These are phyloP conservation scores for Kodamaea sp. DNA, from an alignment of 1,139 yeast genomes.

Conservation along the genomic window DNA sequence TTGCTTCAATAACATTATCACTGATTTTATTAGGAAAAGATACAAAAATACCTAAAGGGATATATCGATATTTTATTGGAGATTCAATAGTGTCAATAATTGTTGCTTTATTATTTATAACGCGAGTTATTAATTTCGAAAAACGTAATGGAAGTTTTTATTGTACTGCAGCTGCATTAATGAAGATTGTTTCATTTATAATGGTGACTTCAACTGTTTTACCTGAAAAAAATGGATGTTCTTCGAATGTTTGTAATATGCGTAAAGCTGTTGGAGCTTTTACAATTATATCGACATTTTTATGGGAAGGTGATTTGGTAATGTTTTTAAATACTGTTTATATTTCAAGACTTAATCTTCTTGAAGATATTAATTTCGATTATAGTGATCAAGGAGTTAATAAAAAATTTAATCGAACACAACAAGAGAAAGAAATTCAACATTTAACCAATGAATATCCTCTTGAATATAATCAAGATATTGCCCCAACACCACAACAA, in stretches of 20 bases:
- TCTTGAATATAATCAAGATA: background rate
- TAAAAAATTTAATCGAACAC: conserved; percentile 4
- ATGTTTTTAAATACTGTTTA: conserved; percentile 41
- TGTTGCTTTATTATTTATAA: conserved; percentile 34
- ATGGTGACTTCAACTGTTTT: conserved; percentile 27
- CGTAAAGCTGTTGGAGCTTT: conserved; percentile 39
- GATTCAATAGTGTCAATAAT: conserved; percentile 34
- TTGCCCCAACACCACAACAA: too few relatives aligned
- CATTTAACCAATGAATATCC: background rate
- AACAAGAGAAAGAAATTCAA: background rate
- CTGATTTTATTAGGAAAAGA: conserved; percentile 28
- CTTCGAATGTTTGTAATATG: conserved; percentile 25
- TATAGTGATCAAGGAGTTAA: conserved; percentile 23
- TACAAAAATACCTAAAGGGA: conserved; percentile 17
- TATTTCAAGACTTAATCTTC: conserved; percentile 37
- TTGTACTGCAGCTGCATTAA: conserved; percentile 32
- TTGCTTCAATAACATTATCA: conserved; percentile 31
- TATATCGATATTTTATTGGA: conserved; percentile 40
- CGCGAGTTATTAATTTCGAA: conserved; percentile 37
- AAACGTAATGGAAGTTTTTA: conserved; percentile 43
- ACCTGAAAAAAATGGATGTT: conserved; percentile 20
- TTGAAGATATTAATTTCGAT: conserved; percentile 37
- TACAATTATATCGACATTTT: conserved; percentile 36
- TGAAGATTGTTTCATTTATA: conserved; percentile 33
- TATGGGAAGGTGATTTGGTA: conserved; percentile 39